Evolutionary conservation across 768 basidiomycete genomes (phyloP), one percentile per base, ranked within the genome.

Genomic region (Lactifluus subvellereus): DNA sequence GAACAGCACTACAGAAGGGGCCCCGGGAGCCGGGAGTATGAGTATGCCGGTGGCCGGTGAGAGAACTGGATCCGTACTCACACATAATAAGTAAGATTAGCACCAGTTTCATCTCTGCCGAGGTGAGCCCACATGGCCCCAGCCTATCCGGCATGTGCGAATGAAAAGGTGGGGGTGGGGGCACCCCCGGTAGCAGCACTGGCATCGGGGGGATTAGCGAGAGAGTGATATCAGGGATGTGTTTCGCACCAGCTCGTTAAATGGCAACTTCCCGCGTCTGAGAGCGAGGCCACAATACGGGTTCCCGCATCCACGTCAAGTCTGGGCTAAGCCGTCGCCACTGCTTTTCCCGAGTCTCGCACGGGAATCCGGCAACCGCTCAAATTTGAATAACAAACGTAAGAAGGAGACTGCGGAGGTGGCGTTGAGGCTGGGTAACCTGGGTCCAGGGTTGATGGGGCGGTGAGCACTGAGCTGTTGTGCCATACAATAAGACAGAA

Each of bases 41-140:
- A 22, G 14, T n/a, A 33, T 7, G 18, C 27, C n/a, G 50, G 30
- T 6, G 3, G 20, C 13, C 4, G 27, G 20, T 32, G 6, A 10
- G 2, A 7, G 20, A 45, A n/a, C 18, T 20, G 1, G 13, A 32
- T 42, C 16, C 8, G 16, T 8, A 43, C 61, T 62, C 18, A 63
- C 62, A 42, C 43, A 42, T 13, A 1, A 60, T 0, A 22, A 27
- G 18, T 16, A 64, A n/a, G 3, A 47, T 38, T 18, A 60, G 11
- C 7, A 64, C 30, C 27, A 27, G 4, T 13, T 56, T 58, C 58
- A 54, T 56, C n/a, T 64, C 38, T 1, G 50, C 1, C 1, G 2
- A 6, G 0, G 63, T 59, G 9, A 64, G 48, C 9, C 63, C 57
- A 9, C 58, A 64, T 27, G 35, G 27, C 9, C 63, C 63, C 1